phyloP scores from a whole-genome alignment of 2,329 filamentous ascomycete species.

The Polytolypa hystricis region DNA sequence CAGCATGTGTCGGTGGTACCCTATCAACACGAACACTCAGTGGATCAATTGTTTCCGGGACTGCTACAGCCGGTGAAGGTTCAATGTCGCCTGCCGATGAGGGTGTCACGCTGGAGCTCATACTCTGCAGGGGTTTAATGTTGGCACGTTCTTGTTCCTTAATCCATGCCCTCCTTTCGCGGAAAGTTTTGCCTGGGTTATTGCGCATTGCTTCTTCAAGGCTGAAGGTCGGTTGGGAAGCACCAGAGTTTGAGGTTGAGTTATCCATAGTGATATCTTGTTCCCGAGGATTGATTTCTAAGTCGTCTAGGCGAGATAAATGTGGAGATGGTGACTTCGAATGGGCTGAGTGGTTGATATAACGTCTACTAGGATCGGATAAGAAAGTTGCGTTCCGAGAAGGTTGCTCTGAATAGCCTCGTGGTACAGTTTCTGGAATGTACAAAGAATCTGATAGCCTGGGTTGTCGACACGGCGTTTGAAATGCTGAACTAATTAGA shows the following conservation, averaged over 20 bases:
- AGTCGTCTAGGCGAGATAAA: no score
- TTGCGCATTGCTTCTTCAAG: slow-evolving; percentile 16
- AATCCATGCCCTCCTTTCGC: slow-evolving; percentile 23
- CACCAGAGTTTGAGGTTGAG: neutral
- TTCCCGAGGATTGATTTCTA: no score
- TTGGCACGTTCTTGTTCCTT: slow-evolving; percentile 20
- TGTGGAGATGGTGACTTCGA: no score
- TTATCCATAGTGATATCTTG: slow-evolving; percentile 3
- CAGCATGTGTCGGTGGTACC: slow-evolving; percentile 15
- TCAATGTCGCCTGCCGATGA: slow-evolving; percentile 33
- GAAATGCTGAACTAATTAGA: no score
- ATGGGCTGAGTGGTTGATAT: no score
- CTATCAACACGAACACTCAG: slow-evolving; percentile 28
- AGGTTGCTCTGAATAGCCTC: no score
- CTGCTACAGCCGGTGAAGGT: slow-evolving; percentile 17
- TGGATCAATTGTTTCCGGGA: slow-evolving; percentile 22
- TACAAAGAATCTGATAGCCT: no score
- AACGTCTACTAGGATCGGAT: no score
- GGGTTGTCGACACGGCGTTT: no score
- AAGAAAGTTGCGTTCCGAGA: no score
- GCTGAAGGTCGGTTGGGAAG: slow-evolving; percentile 2
- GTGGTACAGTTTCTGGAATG: no score
- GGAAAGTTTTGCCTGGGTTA: slow-evolving; percentile 19
- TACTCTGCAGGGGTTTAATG: slow-evolving; percentile 12
- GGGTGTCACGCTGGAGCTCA: slow-evolving; percentile 27